A percentile compares a stretch with the other conserved stretches of the same genome.
phyloP scores from a whole-genome alignment of 1,284 basidiomycete species.

The Boletus holoroseus region DNA sequence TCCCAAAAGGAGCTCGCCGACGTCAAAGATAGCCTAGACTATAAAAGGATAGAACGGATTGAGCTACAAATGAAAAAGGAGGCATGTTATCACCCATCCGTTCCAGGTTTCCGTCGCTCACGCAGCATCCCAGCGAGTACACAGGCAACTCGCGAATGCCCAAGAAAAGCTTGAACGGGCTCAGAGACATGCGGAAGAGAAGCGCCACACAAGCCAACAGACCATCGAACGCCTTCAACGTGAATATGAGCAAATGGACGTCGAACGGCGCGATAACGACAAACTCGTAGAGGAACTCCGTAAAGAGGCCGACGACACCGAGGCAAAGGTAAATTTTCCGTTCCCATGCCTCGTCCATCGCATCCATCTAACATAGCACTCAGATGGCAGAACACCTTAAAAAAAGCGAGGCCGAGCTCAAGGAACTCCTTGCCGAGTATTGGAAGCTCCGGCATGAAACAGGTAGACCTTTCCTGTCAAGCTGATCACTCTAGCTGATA shows the following conservation, averaged over 20 bases:
- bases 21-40: constrained; percentile 60
- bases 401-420: constrained; percentile 67
- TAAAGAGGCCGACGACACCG: constrained; percentile 58
- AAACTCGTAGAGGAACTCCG: constrained; percentile 67
- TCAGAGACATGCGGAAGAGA: constrained; percentile 70
- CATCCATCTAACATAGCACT: constrained; percentile 1
- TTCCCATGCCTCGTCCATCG: not conserved
- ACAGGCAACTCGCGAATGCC: constrained; percentile 71
- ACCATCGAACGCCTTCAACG: constrained; percentile 66
- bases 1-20: constrained; percentile 60
- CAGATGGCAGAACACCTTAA: constrained; percentile 73
- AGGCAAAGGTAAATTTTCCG: constrained; percentile 47
- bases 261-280: constrained; percentile 70
- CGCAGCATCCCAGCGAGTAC: constrained; percentile 51
- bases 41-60: constrained; percentile 65
- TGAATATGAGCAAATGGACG: constrained; percentile 72
- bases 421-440: constrained; percentile 73
- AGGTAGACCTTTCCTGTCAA: constrained; percentile 40
- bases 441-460: constrained; percentile 75
- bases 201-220: constrained; percentile 58
- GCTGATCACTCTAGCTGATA: constrained; percentile 5
- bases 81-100: constrained; percentile 36
- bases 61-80: constrained; percentile 63
- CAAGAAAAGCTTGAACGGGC: constrained; percentile 71
- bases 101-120: not conserved